Evolutionary conservation across 2,329 filamentous ascomycete genomes (phyloP).

Genomic region (Calonectria fujianensis): DNA sequence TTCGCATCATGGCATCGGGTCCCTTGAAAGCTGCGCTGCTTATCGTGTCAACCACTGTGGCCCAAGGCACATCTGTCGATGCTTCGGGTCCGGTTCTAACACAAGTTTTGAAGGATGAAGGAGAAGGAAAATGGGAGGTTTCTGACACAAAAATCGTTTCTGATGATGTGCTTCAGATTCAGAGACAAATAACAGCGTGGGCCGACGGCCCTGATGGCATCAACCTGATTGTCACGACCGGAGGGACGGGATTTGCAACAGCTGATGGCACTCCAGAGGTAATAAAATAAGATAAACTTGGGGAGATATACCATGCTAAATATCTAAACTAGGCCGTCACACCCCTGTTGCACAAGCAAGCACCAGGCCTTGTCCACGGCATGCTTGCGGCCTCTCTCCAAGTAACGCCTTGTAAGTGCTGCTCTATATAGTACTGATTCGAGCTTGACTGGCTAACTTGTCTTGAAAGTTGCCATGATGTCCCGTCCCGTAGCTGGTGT

Average conservation of each 20-base stretch:
- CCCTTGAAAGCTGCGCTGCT: constrained; percentile 85
- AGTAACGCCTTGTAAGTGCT: constrained; percentile 88
- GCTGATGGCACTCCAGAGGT: constrained; percentile 94
- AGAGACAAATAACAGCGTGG: constrained; percentile 83
- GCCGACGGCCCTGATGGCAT: constrained; percentile 77
- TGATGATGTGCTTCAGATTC: constrained; percentile 85
- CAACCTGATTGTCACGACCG: constrained; percentile 91
- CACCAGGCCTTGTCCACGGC: constrained; percentile 92
- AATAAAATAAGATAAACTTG: constrained; percentile 24
- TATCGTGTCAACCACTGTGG: constrained; percentile 93
- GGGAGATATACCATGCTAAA: background rate
- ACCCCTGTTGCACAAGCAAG: constrained; percentile 87
- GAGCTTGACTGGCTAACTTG: constrained; percentile 26
- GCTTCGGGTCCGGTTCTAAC: constrained; percentile 80
- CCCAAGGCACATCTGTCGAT: constrained; percentile 86
- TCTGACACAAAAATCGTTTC: constrained; percentile 83
- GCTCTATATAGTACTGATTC: too few relatives aligned
- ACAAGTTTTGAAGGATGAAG: constrained; percentile 80
- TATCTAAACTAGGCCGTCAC: constrained; percentile 79
- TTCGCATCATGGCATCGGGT: constrained; percentile 53
- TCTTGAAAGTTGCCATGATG: constrained; percentile 90
- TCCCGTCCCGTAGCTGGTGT: constrained; percentile 93
- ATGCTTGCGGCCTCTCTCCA: constrained; percentile 91
- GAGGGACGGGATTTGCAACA: constrained; percentile 93
- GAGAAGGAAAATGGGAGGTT: constrained; percentile 82